Evolutionary conservation across 2,329 filamentous ascomycete species (phyloP).

Genomic region (Verticillium zaregamsianum): DNA sequence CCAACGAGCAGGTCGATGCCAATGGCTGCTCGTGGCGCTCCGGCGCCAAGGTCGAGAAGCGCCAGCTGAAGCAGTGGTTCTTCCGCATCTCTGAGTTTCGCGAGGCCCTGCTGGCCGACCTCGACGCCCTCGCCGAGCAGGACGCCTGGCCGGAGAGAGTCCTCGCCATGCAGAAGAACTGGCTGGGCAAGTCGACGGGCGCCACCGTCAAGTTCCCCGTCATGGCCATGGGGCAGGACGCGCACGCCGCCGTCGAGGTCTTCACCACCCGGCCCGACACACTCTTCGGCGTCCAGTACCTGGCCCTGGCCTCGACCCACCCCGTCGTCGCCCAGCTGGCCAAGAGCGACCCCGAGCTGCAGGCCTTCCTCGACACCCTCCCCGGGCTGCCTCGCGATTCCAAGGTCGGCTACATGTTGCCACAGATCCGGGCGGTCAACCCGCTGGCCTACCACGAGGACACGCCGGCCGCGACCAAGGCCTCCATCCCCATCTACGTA

Average conservation of each 20-base stretch:
- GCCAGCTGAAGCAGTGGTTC: constrained; percentile 83
- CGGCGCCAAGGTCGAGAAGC: constrained; percentile 77
- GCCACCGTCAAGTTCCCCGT: constrained; percentile 69
- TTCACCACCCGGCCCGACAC: constrained; percentile 87
- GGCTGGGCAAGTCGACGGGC: constrained; percentile 77
- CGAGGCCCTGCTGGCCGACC: constrained; percentile 65
- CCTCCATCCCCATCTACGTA: constrained; percentile 69
- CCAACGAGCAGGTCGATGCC: constrained; percentile 89
- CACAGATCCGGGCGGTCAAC: constrained; percentile 57
- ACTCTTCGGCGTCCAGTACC: constrained; percentile 79
- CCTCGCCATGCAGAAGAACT: constrained; percentile 78
- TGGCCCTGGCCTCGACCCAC: constrained; percentile 73
- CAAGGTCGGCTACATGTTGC: constrained; percentile 65
- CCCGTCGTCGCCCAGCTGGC: constrained; percentile 62
- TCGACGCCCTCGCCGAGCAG: constrained; percentile 59
- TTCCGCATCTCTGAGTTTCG: constrained; percentile 78
- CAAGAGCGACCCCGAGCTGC: constrained; percentile 54
- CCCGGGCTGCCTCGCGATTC: constrained; percentile 49
- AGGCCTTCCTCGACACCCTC: constrained; percentile 63
- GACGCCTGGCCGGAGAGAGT: constrained; percentile 80
- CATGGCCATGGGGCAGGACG: constrained; percentile 33
- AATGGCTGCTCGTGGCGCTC: constrained; percentile 85
- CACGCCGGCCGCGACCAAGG: constrained; percentile 45
- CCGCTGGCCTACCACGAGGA: constrained; percentile 56
- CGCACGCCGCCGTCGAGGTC: constrained; percentile 56